Evolutionary conservation across 2,329 filamentous ascomycete genomes (phyloP), one percentile per base, ranked within the genome.

Genomic region (Bipolaris victoriae): DNA sequence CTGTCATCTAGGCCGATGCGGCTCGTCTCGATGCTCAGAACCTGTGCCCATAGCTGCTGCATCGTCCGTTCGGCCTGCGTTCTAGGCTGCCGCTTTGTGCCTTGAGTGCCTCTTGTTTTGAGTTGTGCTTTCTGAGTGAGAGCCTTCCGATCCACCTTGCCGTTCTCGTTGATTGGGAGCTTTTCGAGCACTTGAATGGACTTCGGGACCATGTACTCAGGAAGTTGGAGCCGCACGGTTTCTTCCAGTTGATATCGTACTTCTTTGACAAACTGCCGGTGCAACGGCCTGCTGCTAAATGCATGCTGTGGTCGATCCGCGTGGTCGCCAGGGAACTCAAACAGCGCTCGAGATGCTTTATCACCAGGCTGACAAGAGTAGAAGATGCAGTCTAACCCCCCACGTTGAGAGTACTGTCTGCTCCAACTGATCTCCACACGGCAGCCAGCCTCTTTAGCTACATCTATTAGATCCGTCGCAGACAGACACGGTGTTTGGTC

Each of bases 131-230:
- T 73, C 11, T 78, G 52, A 15, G 62, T 49, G 9, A 37, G 22
- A 13, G 35, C 33, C 3, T 4, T 33, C 5, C 45, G 44, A 24
- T 68, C 64, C 13, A 63, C 54, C 37, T 68, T 68, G n/a, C 54
- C 53, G 26, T 51, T 55, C 22, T 55, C 16, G 18, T 50, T 64
- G 18, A 64, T 39, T 1, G 64, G 64, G 29, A 68, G 39, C 2
- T 71, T 57, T 57, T 74, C 62, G 45, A 77, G 62, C 1, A 75
- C 71, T 57, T 67, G 60, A 69, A 74, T 70, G 1, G 61, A 33
- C n/a, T 48, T 31, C 7, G 61, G 66, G 7, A 65, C 48, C 65
- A 68, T 68, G 49, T 67, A 67, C 5, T 53, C 37, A 2, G 64
- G 64, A 3, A 66, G 40, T 18, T 61, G 45, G 13, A 7, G 7